phyloP scores from a whole-genome alignment of 306 rosid species.

The Cicer arietinum region DNA sequence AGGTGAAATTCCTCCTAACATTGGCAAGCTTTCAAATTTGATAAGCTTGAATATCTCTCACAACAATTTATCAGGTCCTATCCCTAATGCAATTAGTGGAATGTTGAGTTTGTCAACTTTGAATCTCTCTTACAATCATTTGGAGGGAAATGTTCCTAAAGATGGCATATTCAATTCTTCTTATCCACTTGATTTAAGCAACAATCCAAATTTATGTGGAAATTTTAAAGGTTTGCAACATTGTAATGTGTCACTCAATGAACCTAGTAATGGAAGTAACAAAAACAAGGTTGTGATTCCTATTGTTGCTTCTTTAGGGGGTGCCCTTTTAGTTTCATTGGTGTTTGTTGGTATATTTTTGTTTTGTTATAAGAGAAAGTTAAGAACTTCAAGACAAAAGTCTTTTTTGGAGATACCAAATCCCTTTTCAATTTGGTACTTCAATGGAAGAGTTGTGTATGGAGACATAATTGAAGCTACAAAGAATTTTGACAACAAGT shows the following conservation, averaged over 20 bases:
- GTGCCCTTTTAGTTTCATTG: conserved; percentile 38
- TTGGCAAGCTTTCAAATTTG: conserved; percentile 51
- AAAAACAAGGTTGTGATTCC: conserved; percentile 35
- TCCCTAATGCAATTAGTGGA: conserved; percentile 45
- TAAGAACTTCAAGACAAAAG: background rate
- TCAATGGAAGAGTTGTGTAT: conserved; percentile 53
- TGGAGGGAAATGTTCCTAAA: conserved; percentile 56
- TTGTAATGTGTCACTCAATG: conserved; percentile 25
- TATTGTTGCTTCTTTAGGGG: conserved; percentile 47
- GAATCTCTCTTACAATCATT: conserved; percentile 57
- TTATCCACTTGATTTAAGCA: conserved; percentile 46
- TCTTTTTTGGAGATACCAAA: background rate
- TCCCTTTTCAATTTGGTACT: conserved; percentile 52
- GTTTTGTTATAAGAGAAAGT: conserved; percentile 31
- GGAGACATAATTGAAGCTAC: conserved; percentile 55
- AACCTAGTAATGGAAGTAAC: conserved; percentile 32
- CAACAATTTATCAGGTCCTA: conserved; percentile 56
- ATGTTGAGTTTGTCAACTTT: conserved; percentile 56
- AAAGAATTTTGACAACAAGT: conserved; percentile 44
- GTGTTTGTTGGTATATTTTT: conserved; percentile 20
- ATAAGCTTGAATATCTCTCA: conserved; percentile 61
- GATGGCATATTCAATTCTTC: conserved; percentile 51
- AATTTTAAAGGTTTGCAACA: conserved; percentile 39
- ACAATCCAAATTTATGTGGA: conserved; percentile 54
- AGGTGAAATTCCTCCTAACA: conserved; percentile 50